Conservation (phyloP, 768 basidiomycete genomes). For the Heimioporus sp. region DNA sequence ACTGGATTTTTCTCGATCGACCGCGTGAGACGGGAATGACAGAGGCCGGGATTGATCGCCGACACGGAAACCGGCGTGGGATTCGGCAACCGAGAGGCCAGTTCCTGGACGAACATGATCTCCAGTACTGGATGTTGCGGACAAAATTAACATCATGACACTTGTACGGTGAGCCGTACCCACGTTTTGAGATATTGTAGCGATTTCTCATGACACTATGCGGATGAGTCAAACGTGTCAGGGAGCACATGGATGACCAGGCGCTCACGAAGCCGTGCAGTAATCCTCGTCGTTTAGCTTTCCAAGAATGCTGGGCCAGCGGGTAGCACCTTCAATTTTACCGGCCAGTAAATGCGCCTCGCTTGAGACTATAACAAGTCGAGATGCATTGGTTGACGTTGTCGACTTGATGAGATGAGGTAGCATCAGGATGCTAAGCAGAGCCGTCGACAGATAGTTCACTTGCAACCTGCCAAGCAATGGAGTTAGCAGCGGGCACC, state of each 20-base stretch:
- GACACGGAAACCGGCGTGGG: conserved; percentile 29
- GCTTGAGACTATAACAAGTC: conserved; percentile 33
- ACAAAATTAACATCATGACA: background rate
- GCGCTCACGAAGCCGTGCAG: conserved; percentile 25
- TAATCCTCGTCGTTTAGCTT: conserved; percentile 26
- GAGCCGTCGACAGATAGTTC: conserved; percentile 35
- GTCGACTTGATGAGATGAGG: conserved; percentile 33
- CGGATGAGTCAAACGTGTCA: background rate
- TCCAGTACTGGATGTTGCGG: conserved; percentile 24
- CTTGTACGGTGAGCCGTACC: background rate
- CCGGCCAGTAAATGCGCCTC: conserved; percentile 20
- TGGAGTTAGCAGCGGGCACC: background rate
- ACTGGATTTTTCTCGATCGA: conserved; percentile 9
- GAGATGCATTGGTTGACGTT: conserved; percentile 18
- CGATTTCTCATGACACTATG: conserved; percentile 24
- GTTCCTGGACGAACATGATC: conserved; percentile 36
- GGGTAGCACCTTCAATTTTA: conserved; percentile 4
- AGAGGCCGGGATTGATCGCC: conserved; percentile 36
- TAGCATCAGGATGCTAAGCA: conserved; percentile 35
- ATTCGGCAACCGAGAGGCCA: conserved; percentile 30
- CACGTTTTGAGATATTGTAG: conserved; percentile 28
- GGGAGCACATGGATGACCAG: background rate
- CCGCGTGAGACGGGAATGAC: conserved; percentile 30
- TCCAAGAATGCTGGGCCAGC: conserved; percentile 27
- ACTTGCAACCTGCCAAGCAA: conserved; percentile 30